Percentiles rank a stretch among this genome's conserved stretches.
These are phyloP conservation scores for Anisogramma anomala DNA, from an alignment of 2,329 filamentous ascomycete genomes.

Conservation along the genomic window DNA sequence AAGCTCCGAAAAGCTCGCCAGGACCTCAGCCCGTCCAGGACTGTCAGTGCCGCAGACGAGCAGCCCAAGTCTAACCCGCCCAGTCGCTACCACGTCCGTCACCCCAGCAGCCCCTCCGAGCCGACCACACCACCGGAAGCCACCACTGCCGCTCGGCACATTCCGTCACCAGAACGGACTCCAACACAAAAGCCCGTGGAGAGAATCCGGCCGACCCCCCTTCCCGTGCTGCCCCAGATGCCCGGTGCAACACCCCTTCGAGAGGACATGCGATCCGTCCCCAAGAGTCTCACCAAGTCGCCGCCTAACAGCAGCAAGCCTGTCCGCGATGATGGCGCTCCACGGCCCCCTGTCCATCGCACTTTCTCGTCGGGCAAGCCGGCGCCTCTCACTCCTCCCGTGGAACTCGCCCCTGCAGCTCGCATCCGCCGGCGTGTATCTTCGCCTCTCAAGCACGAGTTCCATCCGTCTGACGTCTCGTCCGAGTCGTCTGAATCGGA, in stretches of 20 bases:
- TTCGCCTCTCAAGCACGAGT: slow-evolving; percentile 94
- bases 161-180: slow-evolving; percentile 26
- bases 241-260: slow-evolving; percentile 22
- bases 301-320: slow-evolving; percentile 25
- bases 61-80: slow-evolving; percentile 25
- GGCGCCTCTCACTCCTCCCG: slow-evolving; percentile 32
- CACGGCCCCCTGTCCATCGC: slow-evolving; percentile 44
- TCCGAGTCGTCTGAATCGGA: slow-evolving; percentile 51
- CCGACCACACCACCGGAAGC: slow-evolving; percentile 17
- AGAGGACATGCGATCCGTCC: slow-evolving; percentile 29
- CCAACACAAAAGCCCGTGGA: slow-evolving; percentile 26
- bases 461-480: slow-evolving; percentile 66
- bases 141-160: slow-evolving; percentile 8
- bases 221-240: slow-evolving; percentile 14
- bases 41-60: slow-evolving; percentile 14
- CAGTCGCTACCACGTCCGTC: slow-evolving; percentile 24
- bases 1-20: slow-evolving; percentile 6
- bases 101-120: slow-evolving; percentile 21
- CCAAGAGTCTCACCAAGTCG: slow-evolving; percentile 24
- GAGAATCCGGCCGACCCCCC: slow-evolving; percentile 13
- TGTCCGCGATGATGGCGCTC: slow-evolving; percentile 42
- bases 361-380: slow-evolving; percentile 30
- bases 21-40: slow-evolving; percentile 15
- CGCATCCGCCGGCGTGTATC: slow-evolving; percentile 62
- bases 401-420: slow-evolving; percentile 31